Base-by-base conservation (phyloP, 2,329 filamentous ascomycete genomes). In the Colletotrichum tropicicola region DNA sequence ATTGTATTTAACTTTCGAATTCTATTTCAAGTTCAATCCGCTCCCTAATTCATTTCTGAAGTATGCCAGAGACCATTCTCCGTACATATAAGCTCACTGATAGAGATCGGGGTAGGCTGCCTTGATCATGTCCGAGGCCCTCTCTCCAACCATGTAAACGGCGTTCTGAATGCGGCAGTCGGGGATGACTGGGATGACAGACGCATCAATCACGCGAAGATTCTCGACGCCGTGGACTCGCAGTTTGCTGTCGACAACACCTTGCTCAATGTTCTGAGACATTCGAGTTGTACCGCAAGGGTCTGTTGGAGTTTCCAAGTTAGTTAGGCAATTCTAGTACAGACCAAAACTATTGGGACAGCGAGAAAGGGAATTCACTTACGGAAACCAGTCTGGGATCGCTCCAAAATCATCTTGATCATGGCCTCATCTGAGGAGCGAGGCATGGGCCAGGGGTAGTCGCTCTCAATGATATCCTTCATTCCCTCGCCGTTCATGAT, bases 391-490 rank as follows among this genome's bases (percentile, higher is more conserved):
- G 87, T 89, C 75, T 89, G 85, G 28, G 75, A 84, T n/a, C 87
- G 78, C 59, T 89, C 87, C 7, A 89, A 73, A 12, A 89, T 82
- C 39, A 80, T 76, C 52, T 79, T 79, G 43, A 84, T 82, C 87
- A 90, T 89, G 2, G 77, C 82, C 60, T 84, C 82, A 54, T 89
- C 85, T 1, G 80, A 80, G 12, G 85, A 70, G 3, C 83, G 78
- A 0, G 87, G 87, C 85, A 90, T 87, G 0, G 80, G 75, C 86
- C 85, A 89, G 0, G 87, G 88, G 70, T 89, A 90, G 58, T 87
- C 83, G 5, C 73, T 78, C 1, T 74, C 75, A 9, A 87, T 76
- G 49, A 87, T 79, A 53, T 87, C 84, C 71, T 79, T 86, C 74
- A 90, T 84, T 1, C 83, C 85, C 1, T 85, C 83, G 1, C 87